Percentiles rank a stretch among this genome's conserved stretches.
phyloP scores from a whole-genome alignment of 2,329 filamentous ascomycete genomes.

The Davidsoniella virescens region DNA sequence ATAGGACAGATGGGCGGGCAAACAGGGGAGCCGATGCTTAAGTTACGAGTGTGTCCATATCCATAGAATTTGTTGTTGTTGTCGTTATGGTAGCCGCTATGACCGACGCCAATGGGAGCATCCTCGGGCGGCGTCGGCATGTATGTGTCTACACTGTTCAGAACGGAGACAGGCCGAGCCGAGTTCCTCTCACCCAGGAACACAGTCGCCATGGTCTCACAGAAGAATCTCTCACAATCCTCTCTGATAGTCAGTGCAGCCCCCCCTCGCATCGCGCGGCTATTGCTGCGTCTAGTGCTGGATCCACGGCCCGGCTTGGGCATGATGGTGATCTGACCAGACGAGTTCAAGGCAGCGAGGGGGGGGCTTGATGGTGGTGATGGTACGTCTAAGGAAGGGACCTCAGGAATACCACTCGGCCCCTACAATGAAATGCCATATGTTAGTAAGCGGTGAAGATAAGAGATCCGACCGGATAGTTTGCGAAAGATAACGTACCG shows the following conservation, averaged over 20 bases:
- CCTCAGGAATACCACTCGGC: conserved; percentile 93
- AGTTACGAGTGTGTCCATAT: not conserved
- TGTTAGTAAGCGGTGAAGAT: conserved; percentile 1
- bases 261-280: conserved; percentile 56
- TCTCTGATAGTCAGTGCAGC: conserved; percentile 91
- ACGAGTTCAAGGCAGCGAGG: conserved; percentile 53
- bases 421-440: conserved; percentile 30
- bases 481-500: conserved; percentile 33
- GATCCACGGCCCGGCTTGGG: conserved; percentile 30
- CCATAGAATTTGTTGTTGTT: not conserved
- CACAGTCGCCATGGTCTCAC: conserved; percentile 80
- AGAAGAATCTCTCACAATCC: conserved; percentile 99
- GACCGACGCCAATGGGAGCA: not conserved
- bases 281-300: conserved; percentile 21
- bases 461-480: not conserved
- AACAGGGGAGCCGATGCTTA: not conserved
- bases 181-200: conserved; percentile 90
- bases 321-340: conserved; percentile 49
- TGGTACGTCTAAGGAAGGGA: conserved; percentile 68
- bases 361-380: conserved; percentile 79
- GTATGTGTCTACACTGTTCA: conserved; percentile 51
- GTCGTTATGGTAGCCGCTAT: not conserved
- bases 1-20: conserved; percentile 22
- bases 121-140: conserved; percentile 15
- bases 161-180: conserved; percentile 65